phyloP scores from a whole-genome alignment of 768 basidiomycete species.

The Panus rudis region DNA sequence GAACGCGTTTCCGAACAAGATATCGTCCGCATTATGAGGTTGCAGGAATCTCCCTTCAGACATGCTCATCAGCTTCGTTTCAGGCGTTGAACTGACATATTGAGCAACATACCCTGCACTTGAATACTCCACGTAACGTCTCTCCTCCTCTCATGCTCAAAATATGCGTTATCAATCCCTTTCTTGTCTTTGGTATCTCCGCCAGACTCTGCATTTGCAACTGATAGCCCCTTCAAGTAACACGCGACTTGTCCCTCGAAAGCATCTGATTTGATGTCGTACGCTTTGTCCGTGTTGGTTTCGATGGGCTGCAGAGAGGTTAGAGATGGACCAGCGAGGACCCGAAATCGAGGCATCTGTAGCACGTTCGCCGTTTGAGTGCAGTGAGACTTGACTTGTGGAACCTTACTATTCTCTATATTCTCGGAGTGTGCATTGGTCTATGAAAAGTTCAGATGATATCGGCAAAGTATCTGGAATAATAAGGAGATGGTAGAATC shows the following conservation, averaged over 20 bases:
- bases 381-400: too few relatives aligned
- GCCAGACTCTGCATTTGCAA: constrained; percentile 32
- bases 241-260: constrained; percentile 73
- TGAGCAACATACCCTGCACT: constrained; percentile 54
- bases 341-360: constrained; percentile 49
- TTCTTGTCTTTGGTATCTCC: constrained; percentile 6
- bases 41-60: constrained; percentile 60
- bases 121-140: constrained; percentile 87
- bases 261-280: constrained; percentile 46
- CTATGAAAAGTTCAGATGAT: too few relatives aligned
- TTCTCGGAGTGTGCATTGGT: too few relatives aligned
- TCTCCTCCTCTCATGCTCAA: constrained; percentile 53
- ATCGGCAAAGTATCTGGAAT: too few relatives aligned
- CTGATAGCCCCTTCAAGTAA: constrained; percentile 67
- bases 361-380: too few relatives aligned
- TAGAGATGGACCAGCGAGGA: constrained; percentile 60
- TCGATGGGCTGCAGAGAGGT: constrained; percentile 48
- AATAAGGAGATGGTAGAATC: too few relatives aligned
- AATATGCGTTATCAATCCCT: constrained; percentile 58
- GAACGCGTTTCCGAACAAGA: constrained; percentile 83
- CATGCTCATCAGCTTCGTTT: constrained; percentile 17
- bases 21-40: constrained; percentile 60
- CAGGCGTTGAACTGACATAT: neutral
- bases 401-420: too few relatives aligned
- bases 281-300: constrained; percentile 55